Evolutionary conservation across 1,284 basidiomycete genomes (phyloP).

Genomic region (Psilocybe mexicana): DNA sequence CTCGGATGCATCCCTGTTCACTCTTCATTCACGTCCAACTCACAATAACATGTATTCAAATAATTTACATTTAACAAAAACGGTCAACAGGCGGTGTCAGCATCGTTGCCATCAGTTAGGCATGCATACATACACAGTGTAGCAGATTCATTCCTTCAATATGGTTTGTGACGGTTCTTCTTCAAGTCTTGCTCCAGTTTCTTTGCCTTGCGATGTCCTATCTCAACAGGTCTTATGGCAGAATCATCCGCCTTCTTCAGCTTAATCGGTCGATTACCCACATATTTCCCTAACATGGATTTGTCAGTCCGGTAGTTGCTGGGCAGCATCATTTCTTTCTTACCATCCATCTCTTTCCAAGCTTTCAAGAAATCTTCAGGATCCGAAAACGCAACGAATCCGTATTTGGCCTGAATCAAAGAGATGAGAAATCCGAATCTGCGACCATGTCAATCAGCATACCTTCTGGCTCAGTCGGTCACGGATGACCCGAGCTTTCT

Average conservation of each 20-base stretch:
- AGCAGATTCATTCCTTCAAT: slow-evolving; percentile 15
- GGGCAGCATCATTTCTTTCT: slow-evolving; percentile 25
- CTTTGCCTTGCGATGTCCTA: slow-evolving; percentile 87
- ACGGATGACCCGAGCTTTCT: slow-evolving; percentile 92
- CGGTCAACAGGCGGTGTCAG: slow-evolving; percentile 12
- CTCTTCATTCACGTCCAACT: too few species aligned
- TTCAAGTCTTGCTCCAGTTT: slow-evolving; percentile 79
- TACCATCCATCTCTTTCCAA: slow-evolving; percentile 99
- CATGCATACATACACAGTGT: slow-evolving; percentile 21
- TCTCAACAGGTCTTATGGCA: slow-evolving; percentile 87
- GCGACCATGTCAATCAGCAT: not conserved
- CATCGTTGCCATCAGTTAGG: slow-evolving; percentile 15
- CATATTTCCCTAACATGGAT: slow-evolving; percentile 82
- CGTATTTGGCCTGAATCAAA: slow-evolving; percentile 82
- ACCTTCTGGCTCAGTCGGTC: slow-evolving; percentile 91
- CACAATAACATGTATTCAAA: not conserved
- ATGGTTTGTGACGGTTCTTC: slow-evolving; percentile 63
- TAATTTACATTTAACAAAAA: not conserved
- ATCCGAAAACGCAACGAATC: slow-evolving; percentile 97
- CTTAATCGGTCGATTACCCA: slow-evolving; percentile 92
- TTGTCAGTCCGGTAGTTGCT: slow-evolving; percentile 2
- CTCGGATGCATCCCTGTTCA: too few species aligned
- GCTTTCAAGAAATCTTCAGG: slow-evolving; percentile 98
- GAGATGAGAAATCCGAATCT: not conserved
- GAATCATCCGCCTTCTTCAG: slow-evolving; percentile 85